A percentile compares a stretch with the other conserved stretches of the same genome.
These are phyloP conservation scores for Suhomyces wounanorum DNA, from an alignment of 1,139 yeast genomes.

Conservation along the genomic window DNA sequence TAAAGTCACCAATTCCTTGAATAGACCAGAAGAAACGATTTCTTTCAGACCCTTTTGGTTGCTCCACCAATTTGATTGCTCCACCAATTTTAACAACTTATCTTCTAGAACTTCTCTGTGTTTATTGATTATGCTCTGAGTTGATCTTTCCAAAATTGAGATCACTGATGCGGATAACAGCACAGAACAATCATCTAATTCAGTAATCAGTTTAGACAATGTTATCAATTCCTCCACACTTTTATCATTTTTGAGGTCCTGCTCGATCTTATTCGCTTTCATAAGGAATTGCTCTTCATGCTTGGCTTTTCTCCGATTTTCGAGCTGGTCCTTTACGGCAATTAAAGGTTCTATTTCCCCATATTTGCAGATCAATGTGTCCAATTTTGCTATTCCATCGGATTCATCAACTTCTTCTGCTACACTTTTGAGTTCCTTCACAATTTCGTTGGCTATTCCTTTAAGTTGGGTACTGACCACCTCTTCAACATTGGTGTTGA, in stretches of 20 bases:
- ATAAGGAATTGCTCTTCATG: conserved; percentile 8
- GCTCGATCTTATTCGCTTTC: conserved; percentile 11
- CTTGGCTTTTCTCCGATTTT: not conserved
- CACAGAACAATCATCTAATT: conserved; percentile 6
- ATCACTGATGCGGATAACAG: not conserved
- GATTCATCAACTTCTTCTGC: conserved; percentile 6
- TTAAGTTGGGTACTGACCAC: not conserved
- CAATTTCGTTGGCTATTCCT: conserved; percentile 7
- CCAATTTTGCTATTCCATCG: conserved; percentile 11
- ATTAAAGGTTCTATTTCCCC: conserved; percentile 19
- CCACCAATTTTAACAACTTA: conserved; percentile 7
- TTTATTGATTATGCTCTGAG: conserved; percentile 4
- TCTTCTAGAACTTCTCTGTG: conserved; percentile 6
- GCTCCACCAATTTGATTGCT: conserved; percentile 4
- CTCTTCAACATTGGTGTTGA: conserved; percentile 1
- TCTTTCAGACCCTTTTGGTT: conserved; percentile 9
- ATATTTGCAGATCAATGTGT: conserved; percentile 13
- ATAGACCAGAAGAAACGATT: conserved; percentile 5
- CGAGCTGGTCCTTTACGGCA: conserved; percentile 15
- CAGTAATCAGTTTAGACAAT: conserved; percentile 4
- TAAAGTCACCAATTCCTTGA: conserved; percentile 32
- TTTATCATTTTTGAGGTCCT: not conserved
- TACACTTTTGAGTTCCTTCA: conserved; percentile 7
- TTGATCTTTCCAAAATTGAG: not conserved
- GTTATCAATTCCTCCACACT: not conserved